Evolutionary conservation across 306 rosid species (phyloP).

Genomic region (Trifolium pratense): DNA sequence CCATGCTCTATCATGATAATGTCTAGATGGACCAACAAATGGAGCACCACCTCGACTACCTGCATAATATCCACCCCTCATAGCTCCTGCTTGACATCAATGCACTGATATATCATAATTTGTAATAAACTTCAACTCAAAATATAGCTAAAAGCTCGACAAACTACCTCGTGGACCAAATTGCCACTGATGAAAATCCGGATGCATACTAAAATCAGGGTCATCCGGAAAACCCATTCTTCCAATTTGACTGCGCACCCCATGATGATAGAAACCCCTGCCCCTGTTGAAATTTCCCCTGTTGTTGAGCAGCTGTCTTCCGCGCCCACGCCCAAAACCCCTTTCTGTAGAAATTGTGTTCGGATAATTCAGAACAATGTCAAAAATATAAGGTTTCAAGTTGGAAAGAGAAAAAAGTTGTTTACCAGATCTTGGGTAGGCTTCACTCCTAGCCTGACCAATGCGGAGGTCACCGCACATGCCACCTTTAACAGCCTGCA

Average conservation of each 20-base stretch:
- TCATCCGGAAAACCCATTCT: constrained; percentile 52
- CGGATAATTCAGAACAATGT: constrained; percentile 22
- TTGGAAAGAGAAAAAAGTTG: constrained; percentile 32
- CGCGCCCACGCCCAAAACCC: constrained; percentile 62
- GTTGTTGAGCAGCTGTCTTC: constrained; percentile 47
- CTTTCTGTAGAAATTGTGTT: constrained; percentile 49
- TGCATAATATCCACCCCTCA: constrained; percentile 55
- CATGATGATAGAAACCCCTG: constrained; percentile 57
- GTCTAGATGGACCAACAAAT: constrained; percentile 59
- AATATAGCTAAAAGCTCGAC: constrained; percentile 25
- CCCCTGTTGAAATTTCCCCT: constrained; percentile 54
- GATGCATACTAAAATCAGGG: constrained; percentile 45
- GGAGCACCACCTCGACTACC: constrained; percentile 50
- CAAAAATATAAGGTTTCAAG: constrained; percentile 30
- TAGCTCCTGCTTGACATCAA: constrained; percentile 56
- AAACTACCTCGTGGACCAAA: constrained; percentile 54
- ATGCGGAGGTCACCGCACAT: constrained; percentile 85
- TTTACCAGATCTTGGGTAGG: constrained; percentile 59
- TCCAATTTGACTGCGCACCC: constrained; percentile 58
- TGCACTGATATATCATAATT: constrained; percentile 13
- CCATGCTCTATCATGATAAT: constrained; percentile 60
- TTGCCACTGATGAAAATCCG: constrained; percentile 64
- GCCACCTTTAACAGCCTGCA: constrained; percentile 81
- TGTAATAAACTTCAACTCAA: constrained; percentile 20
- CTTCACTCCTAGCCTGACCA: constrained; percentile 55